Base-by-base conservation (phyloP, 73 alveolate genomes). In the Paramecium primaurelia region DNA sequence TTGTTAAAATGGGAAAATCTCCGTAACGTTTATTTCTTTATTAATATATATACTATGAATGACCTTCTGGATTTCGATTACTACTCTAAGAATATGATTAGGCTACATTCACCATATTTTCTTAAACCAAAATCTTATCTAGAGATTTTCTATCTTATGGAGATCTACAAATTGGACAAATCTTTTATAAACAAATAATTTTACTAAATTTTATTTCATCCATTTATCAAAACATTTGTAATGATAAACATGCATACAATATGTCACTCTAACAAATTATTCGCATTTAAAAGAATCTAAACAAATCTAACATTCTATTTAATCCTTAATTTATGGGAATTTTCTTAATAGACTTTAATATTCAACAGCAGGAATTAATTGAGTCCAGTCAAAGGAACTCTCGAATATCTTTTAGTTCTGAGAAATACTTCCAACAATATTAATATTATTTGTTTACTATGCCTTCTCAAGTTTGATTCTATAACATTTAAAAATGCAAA, bases 231-330 rank as follows among this genome's bases (percentile, higher is more conserved):
- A 59, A 36, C 93, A 87, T 51, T 59, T 59, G 25, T 54, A 59
- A 36, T 87, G 93, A 38, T 42, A 87, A 12, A 87, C 88, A 60
- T 87, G 93, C 44, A 59, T 60, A 45, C 93, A 87, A 38, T 87
- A 87, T 14, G 93, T 87, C 45, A 77, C 60, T 20, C 93, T 73
- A 36, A 87, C 75, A 38, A 64, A 42, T 87, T 87, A 45, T 14
- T 87, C 88, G 4, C 38, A 54, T 37, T 68, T 77, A 18, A 87
- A 60, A 16, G 34, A n/a, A 37, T 73, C 87, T 20, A 73, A 73
- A 14, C 87, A 73, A 12, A 73, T 73, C 59, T 26, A 22, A 36
- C 91, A 80, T 49, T 80, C 91, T 3, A 32, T 34, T 26, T 32
- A 32, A 32, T 64, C 84, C 9, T 64, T 28, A 6, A 64, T 28